Conservation (phyloP, 257 asterid genomes). For the Solanum sparsipilum region DNA sequence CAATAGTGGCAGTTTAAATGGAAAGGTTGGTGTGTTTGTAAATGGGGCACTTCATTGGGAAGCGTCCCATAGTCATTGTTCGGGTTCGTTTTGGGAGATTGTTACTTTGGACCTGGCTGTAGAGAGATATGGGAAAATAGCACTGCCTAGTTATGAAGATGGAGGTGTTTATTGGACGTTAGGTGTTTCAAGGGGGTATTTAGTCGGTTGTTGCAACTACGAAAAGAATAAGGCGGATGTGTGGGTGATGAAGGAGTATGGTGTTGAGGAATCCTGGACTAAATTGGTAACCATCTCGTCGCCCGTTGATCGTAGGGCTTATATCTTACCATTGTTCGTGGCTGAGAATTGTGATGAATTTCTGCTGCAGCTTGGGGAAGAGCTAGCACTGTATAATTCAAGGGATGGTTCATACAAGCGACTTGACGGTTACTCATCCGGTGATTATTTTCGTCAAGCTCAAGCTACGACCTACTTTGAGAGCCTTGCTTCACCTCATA, state of each 20-base stretch:
- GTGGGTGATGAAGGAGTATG: slow-evolving; percentile 32
- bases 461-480: slow-evolving; percentile 10
- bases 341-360: slow-evolving; percentile 9
- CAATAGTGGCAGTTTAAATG: not conserved
- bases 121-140: not conserved
- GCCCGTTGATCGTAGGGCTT: not conserved
- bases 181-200: slow-evolving; percentile 8
- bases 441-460: not conserved
- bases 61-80: not conserved
- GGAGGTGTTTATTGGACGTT: not conserved
- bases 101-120: slow-evolving; percentile 3
- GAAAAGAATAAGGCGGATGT: not conserved
- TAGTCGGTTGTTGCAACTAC: slow-evolving; percentile 2
- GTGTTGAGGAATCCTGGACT: slow-evolving; percentile 22
- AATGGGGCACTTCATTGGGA: slow-evolving; percentile 26
- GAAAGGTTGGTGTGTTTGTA: slow-evolving; percentile 1
- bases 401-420: not conserved
- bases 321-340: slow-evolving; percentile 5
- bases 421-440: not conserved
- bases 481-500: slow-evolving; percentile 15
- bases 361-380: not conserved
- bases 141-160: not conserved
- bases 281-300: slow-evolving; percentile 5
- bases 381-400: slow-evolving; percentile 1
- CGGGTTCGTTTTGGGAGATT: not conserved